Percentiles rank a stretch among this genome's conserved stretches.
These are phyloP conservation scores for Rhododendron ferrugineum DNA, from an alignment of 148 eudicot genomes.

Conservation along the genomic window DNA sequence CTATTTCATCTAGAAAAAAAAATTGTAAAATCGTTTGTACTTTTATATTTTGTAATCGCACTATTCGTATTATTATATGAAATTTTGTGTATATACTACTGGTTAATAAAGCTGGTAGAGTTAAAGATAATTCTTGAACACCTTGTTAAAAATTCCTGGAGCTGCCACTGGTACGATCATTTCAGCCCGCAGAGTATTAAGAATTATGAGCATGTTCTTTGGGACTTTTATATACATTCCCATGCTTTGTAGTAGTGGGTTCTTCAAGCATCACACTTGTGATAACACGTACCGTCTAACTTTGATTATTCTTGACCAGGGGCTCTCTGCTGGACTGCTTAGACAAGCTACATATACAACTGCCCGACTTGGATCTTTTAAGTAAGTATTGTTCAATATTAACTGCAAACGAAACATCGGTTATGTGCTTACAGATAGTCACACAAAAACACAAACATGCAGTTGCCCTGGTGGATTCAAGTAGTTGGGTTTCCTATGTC, in stretches of 20 bases:
- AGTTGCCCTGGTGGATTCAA: background rate
- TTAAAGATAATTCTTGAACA: too few species aligned
- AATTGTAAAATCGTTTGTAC: background rate
- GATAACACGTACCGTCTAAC: background rate
- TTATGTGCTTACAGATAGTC: background rate
- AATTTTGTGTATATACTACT: too few species aligned
- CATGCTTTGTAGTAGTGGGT: background rate
- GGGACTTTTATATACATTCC: background rate
- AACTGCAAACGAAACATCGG: background rate
- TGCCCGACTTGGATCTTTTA: conserved; percentile 89
- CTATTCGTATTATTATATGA: too few species aligned
- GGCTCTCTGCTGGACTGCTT: conserved; percentile 85
- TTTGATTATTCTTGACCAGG: conserved; percentile 34
- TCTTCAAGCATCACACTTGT: background rate
- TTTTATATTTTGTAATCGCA: too few species aligned
- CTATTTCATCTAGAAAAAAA: background rate
- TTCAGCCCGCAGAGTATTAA: background rate
- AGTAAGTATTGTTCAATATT: conserved; percentile 29
- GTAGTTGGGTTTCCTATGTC: background rate
- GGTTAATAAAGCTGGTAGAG: too few species aligned
- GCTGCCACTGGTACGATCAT: background rate
- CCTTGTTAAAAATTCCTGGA: too few species aligned
- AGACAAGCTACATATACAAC: conserved; percentile 97
- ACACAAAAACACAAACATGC: background rate
- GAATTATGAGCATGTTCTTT: too few species aligned